A percentile compares a stretch with the other conserved stretches of the same genome.
These are phyloP conservation scores for Colletotrichum acutatum DNA, from an alignment of 2,329 filamentous ascomycete genomes.

Conservation along the genomic window DNA sequence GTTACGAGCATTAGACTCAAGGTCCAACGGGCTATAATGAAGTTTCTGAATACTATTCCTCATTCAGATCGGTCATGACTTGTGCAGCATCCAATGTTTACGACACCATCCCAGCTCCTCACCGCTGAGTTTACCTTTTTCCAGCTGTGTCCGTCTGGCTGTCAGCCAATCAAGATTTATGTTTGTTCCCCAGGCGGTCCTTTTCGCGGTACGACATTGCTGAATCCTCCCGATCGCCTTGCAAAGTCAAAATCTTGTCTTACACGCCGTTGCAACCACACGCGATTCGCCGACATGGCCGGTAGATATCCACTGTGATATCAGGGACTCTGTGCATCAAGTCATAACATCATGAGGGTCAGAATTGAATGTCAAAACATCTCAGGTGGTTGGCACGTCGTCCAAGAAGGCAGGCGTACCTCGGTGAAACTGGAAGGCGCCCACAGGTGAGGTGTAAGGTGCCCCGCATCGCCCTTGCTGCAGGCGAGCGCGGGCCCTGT, in stretches of 20 bases:
- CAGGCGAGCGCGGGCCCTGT: background rate
- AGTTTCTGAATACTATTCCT: background rate
- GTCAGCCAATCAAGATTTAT: background rate
- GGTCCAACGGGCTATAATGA: background rate
- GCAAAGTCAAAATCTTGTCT: background rate
- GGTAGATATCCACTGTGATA: background rate
- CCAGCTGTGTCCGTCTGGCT: background rate
- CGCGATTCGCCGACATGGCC: background rate
- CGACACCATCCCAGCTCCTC: background rate
- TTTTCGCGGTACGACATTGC: background rate
- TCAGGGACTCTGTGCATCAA: no score
- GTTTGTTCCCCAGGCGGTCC: background rate
- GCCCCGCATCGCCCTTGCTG: background rate
- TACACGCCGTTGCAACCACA: background rate
- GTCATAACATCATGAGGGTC: no score
- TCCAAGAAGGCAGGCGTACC: background rate
- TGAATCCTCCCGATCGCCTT: background rate
- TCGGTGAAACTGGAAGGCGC: background rate
- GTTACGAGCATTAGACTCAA: background rate
- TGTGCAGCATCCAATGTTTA: background rate
- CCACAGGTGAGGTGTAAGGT: background rate
- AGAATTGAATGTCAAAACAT: no score
- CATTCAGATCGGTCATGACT: background rate
- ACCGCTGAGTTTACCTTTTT: background rate
- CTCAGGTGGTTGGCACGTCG: background rate